Conservation (phyloP, 2,329 filamentous ascomycete genomes). For the Lachnum nothofagi region DNA sequence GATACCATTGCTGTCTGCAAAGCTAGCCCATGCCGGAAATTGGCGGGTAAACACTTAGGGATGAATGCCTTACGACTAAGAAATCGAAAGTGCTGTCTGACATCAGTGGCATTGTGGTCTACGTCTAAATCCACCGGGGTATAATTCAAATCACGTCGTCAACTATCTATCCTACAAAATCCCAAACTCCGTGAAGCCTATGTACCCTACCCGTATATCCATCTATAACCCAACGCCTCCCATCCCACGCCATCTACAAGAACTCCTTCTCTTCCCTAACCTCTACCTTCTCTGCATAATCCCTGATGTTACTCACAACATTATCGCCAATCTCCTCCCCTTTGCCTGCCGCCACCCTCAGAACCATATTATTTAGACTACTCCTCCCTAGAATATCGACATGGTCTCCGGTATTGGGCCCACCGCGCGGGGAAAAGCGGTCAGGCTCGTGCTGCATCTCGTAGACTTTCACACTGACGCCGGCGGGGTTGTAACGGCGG, state of each 20-base stretch:
- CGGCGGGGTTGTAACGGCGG: conserved; percentile 86
- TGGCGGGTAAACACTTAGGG: not conserved
- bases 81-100: not conserved
- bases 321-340: conserved; percentile 74
- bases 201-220: not conserved
- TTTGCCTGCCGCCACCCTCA: conserved; percentile 78
- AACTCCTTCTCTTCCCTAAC: conserved; percentile 42
- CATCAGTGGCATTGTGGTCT: not conserved
- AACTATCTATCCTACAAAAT: not conserved
- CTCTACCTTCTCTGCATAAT: conserved; percentile 79
- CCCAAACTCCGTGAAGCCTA: not conserved
- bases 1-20: no score
- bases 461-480: conserved; percentile 72
- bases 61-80: not conserved
- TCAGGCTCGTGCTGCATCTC: conserved; percentile 98
- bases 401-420: conserved; percentile 74
- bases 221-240: not conserved
- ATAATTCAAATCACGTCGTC: not conserved
- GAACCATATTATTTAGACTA: conserved; percentile 82
- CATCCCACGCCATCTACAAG: conserved; percentile 9
- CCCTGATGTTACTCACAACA: conserved; percentile 72
- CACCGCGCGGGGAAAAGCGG: conserved; percentile 75
- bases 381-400: conserved; percentile 91
- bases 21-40: no score
- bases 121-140: not conserved